Evolutionary conservation across 73 alveolate species (phyloP).

Genomic region (Halteria grandinella): DNA sequence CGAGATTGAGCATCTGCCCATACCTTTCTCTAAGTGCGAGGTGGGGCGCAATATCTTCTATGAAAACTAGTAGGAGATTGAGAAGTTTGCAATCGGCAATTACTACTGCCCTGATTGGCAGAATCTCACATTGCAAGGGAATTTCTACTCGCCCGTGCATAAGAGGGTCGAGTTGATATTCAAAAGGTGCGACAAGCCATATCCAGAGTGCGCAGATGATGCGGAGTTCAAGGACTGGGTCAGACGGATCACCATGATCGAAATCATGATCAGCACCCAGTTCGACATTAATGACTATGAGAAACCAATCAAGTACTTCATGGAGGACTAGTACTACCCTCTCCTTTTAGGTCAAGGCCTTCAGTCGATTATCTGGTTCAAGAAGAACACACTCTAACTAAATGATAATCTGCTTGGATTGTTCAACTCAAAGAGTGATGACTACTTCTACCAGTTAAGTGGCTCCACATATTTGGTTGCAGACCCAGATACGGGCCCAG

Average conservation of each 20-base stretch:
- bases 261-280: constrained; percentile 9
- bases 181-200: background rate
- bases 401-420: no score
- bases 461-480: no score
- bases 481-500: no score
- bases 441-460: no score
- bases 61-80: background rate
- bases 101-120: constrained; percentile 10
- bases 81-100: background rate
- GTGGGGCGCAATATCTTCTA: constrained; percentile 8
- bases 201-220: background rate
- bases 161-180: constrained; percentile 7
- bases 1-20: background rate
- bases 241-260: background rate
- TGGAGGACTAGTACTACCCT: no score
- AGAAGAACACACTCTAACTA: no score
- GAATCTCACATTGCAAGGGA: constrained; percentile 8
- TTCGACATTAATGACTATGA: constrained; percentile 25
- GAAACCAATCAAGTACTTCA: constrained; percentile 18
- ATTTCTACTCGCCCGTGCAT: constrained; percentile 15
- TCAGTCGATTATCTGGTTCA: no score
- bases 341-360: no score
- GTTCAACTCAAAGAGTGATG: no score
- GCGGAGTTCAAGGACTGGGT: background rate
- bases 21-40: constrained; percentile 21